Evolutionary conservation across 768 basidiomycete species (phyloP), one percentile per base, ranked within the genome.

Genomic region (Boletus coccyginus): DNA sequence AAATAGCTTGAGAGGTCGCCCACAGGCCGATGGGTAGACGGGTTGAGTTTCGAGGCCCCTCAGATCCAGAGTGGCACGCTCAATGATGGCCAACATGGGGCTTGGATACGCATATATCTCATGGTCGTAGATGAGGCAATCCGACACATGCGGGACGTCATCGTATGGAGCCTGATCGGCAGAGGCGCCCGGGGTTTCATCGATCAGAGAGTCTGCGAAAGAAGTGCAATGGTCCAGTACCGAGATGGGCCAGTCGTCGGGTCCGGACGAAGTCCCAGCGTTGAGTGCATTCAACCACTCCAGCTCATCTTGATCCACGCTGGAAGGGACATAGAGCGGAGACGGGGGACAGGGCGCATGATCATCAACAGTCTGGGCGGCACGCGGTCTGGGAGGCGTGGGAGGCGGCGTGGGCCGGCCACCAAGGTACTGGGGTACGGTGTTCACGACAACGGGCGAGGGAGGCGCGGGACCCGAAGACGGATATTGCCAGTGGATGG

Each of bases 271-370:
- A 0, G 32, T 9, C 10, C 11, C 32, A 9, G 7, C 9, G 32
- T 9, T 9, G 32, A 21, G 21, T 21, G 21, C 21, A 21, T 21
- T 21, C 21, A 21, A 21, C 21, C 32, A 38, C 17, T 41, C 32
- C 12, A n/a, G 7, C 35, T 40, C 45, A 14, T 50, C 46, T 19
- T 41, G 10, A 21, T 11, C 17, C 10, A 9, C 35, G n/a, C 9
- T 0, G 19, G 19, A 44, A 7, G 43, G 55, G 16, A 60, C 55
- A 27, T 14, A 50, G 17, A 0, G 16, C 24, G 65, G 65, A 1
- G 59, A 53, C 4, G 53, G 45, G 13, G 65, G 65, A 46, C 62
- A 67, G 3, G 65, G 55, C 9, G 59, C 50, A 32, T 54, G 9
- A 6, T 42, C 52, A 1, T 66, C 54, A 1, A 54, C 0, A 9